These are phyloP conservation scores for Maudiozyma humilis DNA, from an alignment of 1,139 yeast genomes.

Conservation along the genomic window DNA sequence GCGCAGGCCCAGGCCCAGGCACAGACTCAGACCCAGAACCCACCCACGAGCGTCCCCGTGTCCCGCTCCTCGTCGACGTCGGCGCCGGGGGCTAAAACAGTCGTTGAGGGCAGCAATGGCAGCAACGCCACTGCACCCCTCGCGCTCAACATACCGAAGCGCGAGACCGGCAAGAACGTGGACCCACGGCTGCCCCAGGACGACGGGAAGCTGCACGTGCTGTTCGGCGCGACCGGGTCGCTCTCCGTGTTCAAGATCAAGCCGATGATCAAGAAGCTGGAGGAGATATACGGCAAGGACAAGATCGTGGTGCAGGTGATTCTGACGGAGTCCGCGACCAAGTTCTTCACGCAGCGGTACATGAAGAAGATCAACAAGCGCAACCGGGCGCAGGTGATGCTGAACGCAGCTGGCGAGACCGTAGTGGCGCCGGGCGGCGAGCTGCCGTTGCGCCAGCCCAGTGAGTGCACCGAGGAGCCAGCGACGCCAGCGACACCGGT, in stretches of 20 bases:
- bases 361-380: conserved; percentile 16
- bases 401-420: not conserved
- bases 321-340: conserved; percentile 74
- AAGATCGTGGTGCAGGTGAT: conserved; percentile 73
- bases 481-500: not conserved
- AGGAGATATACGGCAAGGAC: conserved; percentile 66
- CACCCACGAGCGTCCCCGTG: no score
- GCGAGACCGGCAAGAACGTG: conserved; percentile 47
- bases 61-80: not conserved
- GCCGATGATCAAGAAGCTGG: conserved; percentile 63
- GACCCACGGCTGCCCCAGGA: conserved; percentile 83
- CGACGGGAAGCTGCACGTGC: conserved; percentile 81
- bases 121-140: conserved; percentile 9
- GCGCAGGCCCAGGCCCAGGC: not conserved
- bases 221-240: conserved; percentile 88
- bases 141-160: conserved; percentile 27
- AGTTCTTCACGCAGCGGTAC: conserved; percentile 50
- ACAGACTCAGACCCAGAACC: no score
- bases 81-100: no score
- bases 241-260: conserved; percentile 70
- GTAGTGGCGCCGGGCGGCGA: not conserved
- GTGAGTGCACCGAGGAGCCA: not conserved
- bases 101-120: conserved; percentile 1
- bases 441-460: no score
- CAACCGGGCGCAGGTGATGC: not conserved